Base-by-base conservation (phyloP, 2,329 filamentous ascomycete species). In the Scopulariopsis brevicaulis region DNA sequence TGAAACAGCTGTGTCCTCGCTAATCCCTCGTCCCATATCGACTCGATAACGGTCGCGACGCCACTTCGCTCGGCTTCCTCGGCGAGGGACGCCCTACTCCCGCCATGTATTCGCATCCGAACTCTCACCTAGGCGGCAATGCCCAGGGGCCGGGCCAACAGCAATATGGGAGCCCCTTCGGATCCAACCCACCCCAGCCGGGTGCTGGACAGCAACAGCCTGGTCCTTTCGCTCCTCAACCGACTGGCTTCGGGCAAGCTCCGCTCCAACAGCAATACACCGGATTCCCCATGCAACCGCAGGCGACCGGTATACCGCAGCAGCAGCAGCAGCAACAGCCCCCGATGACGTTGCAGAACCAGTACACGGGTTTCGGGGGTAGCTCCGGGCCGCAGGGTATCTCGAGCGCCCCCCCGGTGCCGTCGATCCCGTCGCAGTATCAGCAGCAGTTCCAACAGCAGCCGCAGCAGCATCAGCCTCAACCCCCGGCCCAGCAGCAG, bases 61-160 rank as follows among this genome's bases (percentile, higher is more conserved):
- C 90, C 20, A 96, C 96, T 73, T 83, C 91, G 60, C 91, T 91
- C 56, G 91, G 95, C 65, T 90, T 96, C 55, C 79, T 99, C 10
- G 82, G 97, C 11, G 94, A 57, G 24, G 34, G 59, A 56, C 61
- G 40, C 40, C 57, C 53, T 52, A 32, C 48, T 53, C 55, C 60
- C 63, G 62, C 67, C 73, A 96, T 96, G 93, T 97, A 90, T 76
- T 94, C 90, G 64, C 90, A 87, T 71, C 89, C 90, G 64, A 95
- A 89, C 77, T 86, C 89, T 63, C 96, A 86, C 73, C 75, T 96
- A 67, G 90, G 90, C 73, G 82, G 80, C 71, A 90, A 86, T 69
- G 87, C 80, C 77, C 83, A 87, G 70, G 87, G 85, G 60, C 88
- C 87, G 55, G 83, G 84, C 57, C 81, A 82, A 63, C 53, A 81